Evolutionary conservation across 2,329 filamentous ascomycete genomes (phyloP).

Genomic region (Calonectria pteridis): DNA sequence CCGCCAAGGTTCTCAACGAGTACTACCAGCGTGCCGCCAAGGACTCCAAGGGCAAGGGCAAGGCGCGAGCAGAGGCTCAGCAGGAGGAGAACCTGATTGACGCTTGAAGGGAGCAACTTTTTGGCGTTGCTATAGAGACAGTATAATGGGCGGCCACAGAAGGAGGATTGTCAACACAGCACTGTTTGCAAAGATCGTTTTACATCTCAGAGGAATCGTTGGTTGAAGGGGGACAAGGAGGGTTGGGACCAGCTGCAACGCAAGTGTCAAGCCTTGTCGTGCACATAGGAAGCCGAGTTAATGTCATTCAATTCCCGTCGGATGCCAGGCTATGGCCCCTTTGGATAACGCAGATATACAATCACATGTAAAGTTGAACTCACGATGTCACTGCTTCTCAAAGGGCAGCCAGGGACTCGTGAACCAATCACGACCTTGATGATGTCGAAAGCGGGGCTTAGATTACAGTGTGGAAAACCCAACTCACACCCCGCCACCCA

Average conservation of each 20-base stretch:
- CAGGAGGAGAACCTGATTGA: slow-evolving; percentile 73
- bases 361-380: slow-evolving; percentile 12
- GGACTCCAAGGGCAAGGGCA: slow-evolving; percentile 73
- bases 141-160: slow-evolving; percentile 41
- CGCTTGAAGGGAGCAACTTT: slow-evolving; percentile 54
- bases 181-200: slow-evolving; percentile 42
- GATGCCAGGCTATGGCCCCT: slow-evolving; percentile 1
- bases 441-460: slow-evolving; percentile 33
- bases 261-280: slow-evolving; percentile 41
- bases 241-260: slow-evolving; percentile 25
- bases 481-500: slow-evolving; percentile 34
- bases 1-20: slow-evolving; percentile 84
- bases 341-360: slow-evolving; percentile 12
- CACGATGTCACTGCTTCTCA: slow-evolving; percentile 43
- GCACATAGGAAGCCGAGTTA: slow-evolving; percentile 49
- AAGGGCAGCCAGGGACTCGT: background rate
- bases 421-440: slow-evolving; percentile 33
- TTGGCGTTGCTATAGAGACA: slow-evolving; percentile 42
- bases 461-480: slow-evolving; percentile 36
- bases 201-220: slow-evolving; percentile 33
- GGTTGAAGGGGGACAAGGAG: slow-evolving; percentile 30
- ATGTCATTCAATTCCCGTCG: slow-evolving; percentile 44
- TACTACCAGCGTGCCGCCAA: slow-evolving; percentile 80
- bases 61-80: slow-evolving; percentile 62
- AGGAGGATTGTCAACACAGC: slow-evolving; percentile 38